Evolutionary conservation across 129 eudicot genomes (phyloP).

Genomic region (Solidago caesia): DNA sequence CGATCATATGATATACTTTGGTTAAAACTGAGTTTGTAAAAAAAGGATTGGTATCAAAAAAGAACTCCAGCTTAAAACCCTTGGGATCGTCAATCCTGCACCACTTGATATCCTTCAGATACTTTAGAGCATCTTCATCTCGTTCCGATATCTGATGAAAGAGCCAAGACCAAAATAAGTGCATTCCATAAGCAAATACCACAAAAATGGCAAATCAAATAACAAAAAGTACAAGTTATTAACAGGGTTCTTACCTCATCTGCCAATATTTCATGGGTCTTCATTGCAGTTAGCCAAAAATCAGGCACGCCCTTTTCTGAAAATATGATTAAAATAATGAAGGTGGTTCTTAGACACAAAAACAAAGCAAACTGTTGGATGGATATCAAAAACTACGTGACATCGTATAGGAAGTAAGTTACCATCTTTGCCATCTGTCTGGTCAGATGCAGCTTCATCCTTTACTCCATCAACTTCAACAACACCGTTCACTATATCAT

Average conservation of each 20-base stretch:
- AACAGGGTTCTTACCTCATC: slow-evolving; percentile 67
- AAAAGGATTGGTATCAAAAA: slow-evolving; percentile 73
- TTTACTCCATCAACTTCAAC: slow-evolving; percentile 67
- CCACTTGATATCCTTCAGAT: slow-evolving; percentile 87
- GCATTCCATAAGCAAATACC: background rate
- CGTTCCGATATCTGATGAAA: slow-evolving; percentile 72
- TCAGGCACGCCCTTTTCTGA: slow-evolving; percentile 91
- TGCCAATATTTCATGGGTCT: slow-evolving; percentile 69
- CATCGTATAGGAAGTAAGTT: background rate
- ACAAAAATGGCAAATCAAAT: background rate
- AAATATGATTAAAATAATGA: background rate
- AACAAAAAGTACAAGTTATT: background rate
- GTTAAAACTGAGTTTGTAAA: slow-evolving; percentile 79
- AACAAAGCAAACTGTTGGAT: background rate
- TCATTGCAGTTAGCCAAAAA: slow-evolving; percentile 92
- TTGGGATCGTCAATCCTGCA: slow-evolving; percentile 63
- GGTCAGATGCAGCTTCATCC: slow-evolving; percentile 42
- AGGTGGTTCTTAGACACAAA: background rate
- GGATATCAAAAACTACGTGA: background rate
- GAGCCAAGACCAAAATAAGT: slow-evolving; percentile 1
- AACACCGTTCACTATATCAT: slow-evolving; percentile 76
- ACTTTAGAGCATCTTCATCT: slow-evolving; percentile 88
- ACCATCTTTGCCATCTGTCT: slow-evolving; percentile 57
- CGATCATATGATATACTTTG: slow-evolving; percentile 91
- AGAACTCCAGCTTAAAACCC: slow-evolving; percentile 96